Percentiles rank a stretch among this genome's conserved stretches.
Evolutionary conservation across 495 filamentous ascomycete species (phyloP).

Genomic region (Neurospora discreta): DNA sequence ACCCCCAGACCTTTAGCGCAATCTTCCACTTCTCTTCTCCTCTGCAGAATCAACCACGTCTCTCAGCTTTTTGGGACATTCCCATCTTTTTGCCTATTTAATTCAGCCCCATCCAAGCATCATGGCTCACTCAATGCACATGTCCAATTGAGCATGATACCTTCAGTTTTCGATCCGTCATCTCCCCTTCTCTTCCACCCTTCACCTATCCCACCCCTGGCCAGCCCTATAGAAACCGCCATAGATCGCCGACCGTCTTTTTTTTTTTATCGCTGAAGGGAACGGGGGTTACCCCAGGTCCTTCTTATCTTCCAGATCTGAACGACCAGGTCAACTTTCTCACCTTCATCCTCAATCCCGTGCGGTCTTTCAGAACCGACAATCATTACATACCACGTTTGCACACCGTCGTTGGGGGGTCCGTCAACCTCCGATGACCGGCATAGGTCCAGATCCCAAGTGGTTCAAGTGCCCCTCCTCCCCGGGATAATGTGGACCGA

Average conservation of each 20-base stretch:
- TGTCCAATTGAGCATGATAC: neutral
- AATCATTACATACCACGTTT: neutral
- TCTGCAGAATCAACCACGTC: neutral
- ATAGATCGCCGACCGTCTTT: neutral
- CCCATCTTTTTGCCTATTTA: neutral
- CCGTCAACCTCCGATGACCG: neutral
- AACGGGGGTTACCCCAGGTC: neutral
- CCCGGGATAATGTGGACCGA: neutral
- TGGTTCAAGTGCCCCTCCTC: neutral
- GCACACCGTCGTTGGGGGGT: neutral
- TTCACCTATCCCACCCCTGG: neutral
- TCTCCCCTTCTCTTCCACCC: neutral
- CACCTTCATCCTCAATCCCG: neutral
- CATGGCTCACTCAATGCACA: too few relatives aligned
- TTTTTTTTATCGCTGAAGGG: neutral
- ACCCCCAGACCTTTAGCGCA: neutral
- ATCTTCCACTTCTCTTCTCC: neutral
- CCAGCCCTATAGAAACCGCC: neutral
- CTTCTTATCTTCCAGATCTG: neutral
- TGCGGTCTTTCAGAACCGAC: neutral
- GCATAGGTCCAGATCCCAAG: neutral
- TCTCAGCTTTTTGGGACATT: neutral
- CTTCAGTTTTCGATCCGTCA: neutral
- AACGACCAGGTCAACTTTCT: neutral
- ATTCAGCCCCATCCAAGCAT: neutral